These are phyloP conservation scores for Colletotrichum simmondsii DNA, from an alignment of 2,329 filamentous ascomycete genomes.

Conservation along the genomic window DNA sequence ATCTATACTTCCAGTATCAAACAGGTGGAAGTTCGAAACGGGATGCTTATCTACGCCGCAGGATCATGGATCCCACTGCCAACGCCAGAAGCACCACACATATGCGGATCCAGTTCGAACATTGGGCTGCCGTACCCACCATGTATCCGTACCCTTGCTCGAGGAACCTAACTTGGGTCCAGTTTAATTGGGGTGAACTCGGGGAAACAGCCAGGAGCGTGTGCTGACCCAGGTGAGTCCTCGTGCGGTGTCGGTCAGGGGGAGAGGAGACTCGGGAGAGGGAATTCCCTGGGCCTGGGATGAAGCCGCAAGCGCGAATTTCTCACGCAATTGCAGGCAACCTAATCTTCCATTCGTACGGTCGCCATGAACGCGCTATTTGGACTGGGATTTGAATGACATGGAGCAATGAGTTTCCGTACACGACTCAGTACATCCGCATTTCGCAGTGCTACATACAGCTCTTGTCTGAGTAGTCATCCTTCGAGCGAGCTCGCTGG, in stretches of 20 bases:
- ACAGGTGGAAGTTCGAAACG: slow-evolving; percentile 9
- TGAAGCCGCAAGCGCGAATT: slow-evolving; percentile 5
- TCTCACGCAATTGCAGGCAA: background rate
- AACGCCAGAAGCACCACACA: slow-evolving; percentile 7
- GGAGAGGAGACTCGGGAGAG: background rate
- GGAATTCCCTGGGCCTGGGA: background rate
- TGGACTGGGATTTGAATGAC: background rate
- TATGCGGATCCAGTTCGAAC: slow-evolving; percentile 3
- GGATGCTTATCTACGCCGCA: slow-evolving; percentile 26
- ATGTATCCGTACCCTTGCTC: background rate
- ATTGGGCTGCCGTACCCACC: background rate
- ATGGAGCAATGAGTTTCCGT: background rate
- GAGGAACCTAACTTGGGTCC: background rate
- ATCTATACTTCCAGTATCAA: slow-evolving; percentile 25
- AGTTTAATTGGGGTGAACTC: slow-evolving; percentile 20
- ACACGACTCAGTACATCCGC: slow-evolving; percentile 20
- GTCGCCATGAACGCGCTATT: background rate
- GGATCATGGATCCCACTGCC: background rate
- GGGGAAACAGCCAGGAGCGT: slow-evolving; percentile 28
- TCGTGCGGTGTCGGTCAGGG: slow-evolving; percentile 9
- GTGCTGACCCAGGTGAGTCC: background rate
- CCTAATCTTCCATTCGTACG: background rate
- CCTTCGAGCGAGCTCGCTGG: background rate
- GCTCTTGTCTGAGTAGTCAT: background rate
- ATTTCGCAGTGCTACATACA: background rate